A percentile compares a stretch with the other conserved stretches of the same genome.
Evolutionary conservation across 768 basidiomycete genomes (phyloP).

Genomic region (Candolleomyces efflorescens): DNA sequence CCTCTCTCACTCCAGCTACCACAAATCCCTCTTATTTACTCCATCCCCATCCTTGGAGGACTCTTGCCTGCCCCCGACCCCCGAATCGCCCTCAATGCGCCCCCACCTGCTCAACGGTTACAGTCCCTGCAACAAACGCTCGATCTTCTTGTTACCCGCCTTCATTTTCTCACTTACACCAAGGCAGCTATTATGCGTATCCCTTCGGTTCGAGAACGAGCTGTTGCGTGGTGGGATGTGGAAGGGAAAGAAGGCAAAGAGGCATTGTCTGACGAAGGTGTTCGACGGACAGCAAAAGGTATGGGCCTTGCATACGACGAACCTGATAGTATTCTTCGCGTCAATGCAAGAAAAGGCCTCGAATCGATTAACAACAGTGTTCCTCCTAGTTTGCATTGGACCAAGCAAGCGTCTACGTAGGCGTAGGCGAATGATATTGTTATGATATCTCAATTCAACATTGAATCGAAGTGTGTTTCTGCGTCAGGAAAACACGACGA

Average conservation of each 20-base stretch:
- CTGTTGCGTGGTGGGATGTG: conserved; percentile 51
- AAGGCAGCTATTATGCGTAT: conserved; percentile 55
- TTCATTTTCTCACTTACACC: conserved; percentile 53
- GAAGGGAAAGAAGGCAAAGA: conserved; percentile 50
- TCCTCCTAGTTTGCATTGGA: conserved; percentile 13
- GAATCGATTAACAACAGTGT: conserved; percentile 6
- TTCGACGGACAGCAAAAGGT: conserved; percentile 42
- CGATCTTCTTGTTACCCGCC: conserved; percentile 36
- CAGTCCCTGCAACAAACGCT: conserved; percentile 21
- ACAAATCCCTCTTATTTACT: conserved; percentile 28
- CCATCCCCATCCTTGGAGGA: conserved; percentile 22
- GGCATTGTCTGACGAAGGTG: conserved; percentile 43
- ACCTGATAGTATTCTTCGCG: conserved; percentile 6
- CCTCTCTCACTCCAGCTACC: conserved; percentile 47
- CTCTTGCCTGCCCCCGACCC: conserved; percentile 25
- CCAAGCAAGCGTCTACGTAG: neutral
- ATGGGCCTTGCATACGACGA: conserved; percentile 39
- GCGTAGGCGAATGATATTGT: neutral
- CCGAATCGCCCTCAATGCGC: conserved; percentile 12
- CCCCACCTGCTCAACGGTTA: conserved; percentile 10
- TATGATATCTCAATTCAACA: too few species aligned
- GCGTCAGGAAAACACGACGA: too few species aligned
- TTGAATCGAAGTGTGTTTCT: too few species aligned
- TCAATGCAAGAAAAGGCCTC: conserved; percentile 9
- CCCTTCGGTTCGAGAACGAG: conserved; percentile 42